A percentile compares a stretch with the other conserved stretches of the same genome.
Evolutionary conservation across 1,284 basidiomycete species (phyloP).

Genomic region (Amylostereum areolatum): DNA sequence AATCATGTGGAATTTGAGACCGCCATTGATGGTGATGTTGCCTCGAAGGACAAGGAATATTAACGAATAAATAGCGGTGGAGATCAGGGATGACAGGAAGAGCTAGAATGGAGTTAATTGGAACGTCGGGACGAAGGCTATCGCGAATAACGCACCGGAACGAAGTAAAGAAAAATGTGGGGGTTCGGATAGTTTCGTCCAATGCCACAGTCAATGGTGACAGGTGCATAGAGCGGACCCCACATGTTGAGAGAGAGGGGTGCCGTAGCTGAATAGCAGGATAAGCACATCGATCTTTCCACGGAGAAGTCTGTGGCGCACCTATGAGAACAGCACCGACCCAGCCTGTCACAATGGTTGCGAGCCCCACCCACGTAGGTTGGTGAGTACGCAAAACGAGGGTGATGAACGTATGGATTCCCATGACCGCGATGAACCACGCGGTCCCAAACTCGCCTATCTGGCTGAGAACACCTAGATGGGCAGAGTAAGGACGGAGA

Average conservation of each 20-base stretch:
- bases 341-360: slow-evolving; percentile 50
- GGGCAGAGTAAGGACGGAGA: slow-evolving; percentile 3
- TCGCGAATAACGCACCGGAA: slow-evolving; percentile 42
- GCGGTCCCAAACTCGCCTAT: slow-evolving; percentile 54
- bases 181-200: slow-evolving; percentile 31
- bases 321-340: slow-evolving; percentile 38
- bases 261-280: slow-evolving; percentile 36
- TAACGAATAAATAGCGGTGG: slow-evolving; percentile 49
- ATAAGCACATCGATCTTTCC: background rate
- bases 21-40: slow-evolving; percentile 35
- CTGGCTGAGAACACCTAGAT: slow-evolving; percentile 44
- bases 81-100: slow-evolving; percentile 47
- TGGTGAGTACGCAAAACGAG: slow-evolving; percentile 52
- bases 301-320: slow-evolving; percentile 18
- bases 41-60: slow-evolving; percentile 53
- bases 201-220: slow-evolving; percentile 48
- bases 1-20: slow-evolving; percentile 42
- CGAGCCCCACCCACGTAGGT: slow-evolving; percentile 38
- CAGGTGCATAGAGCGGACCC: slow-evolving; percentile 44
- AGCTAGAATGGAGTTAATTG: slow-evolving; percentile 31
- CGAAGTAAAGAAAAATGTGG: slow-evolving; percentile 46
- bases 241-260: slow-evolving; percentile 17
- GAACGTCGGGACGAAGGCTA: background rate
- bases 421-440: slow-evolving; percentile 61
- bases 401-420: slow-evolving; percentile 63